These are phyloP conservation scores for Cladobotryum protrusum DNA, from an alignment of 2,329 filamentous ascomycete genomes.

Conservation along the genomic window DNA sequence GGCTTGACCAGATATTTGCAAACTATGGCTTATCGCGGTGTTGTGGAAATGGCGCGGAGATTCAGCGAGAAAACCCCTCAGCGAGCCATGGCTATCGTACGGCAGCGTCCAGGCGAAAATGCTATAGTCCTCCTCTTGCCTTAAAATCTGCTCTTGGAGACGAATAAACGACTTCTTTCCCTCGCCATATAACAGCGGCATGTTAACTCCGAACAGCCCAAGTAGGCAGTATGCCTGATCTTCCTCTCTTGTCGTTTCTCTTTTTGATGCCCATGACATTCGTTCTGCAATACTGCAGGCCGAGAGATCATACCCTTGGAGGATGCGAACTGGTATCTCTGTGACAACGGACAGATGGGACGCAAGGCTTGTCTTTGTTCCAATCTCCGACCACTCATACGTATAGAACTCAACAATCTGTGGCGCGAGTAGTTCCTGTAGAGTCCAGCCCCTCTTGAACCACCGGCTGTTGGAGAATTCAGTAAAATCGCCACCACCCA, in stretches of 20 bases:
- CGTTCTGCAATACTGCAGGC: slow-evolving; percentile 13
- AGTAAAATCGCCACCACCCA: not conserved
- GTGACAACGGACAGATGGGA: slow-evolving; percentile 18
- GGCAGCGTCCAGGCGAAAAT: slow-evolving; percentile 18
- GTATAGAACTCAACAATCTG: slow-evolving; percentile 25
- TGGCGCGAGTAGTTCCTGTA: slow-evolving; percentile 59
- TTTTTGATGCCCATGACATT: slow-evolving; percentile 19
- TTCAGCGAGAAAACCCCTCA: too few relatives aligned
- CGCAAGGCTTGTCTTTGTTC: slow-evolving; percentile 17
- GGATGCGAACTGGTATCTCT: too few relatives aligned
- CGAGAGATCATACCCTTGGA: not conserved
- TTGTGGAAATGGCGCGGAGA: too few relatives aligned
- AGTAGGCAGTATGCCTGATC: slow-evolving; percentile 22
- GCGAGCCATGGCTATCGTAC: too few relatives aligned
- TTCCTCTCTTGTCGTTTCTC: slow-evolving; percentile 18
- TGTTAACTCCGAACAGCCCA: slow-evolving; percentile 20
- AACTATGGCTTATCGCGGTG: too few relatives aligned
- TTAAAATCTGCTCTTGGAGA: slow-evolving; percentile 21
- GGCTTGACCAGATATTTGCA: too few relatives aligned
- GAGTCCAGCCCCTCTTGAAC: slow-evolving; percentile 46
- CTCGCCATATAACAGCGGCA: slow-evolving; percentile 23
- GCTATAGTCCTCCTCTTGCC: slow-evolving; percentile 14
- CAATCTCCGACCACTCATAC: slow-evolving; percentile 20
- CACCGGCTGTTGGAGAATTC: slow-evolving; percentile 18
- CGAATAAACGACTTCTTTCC: slow-evolving; percentile 18